Percentiles rank a stretch among this genome's conserved stretches.
Evolutionary conservation across 768 basidiomycete genomes (phyloP).

Genomic region (Pholiota microspora): DNA sequence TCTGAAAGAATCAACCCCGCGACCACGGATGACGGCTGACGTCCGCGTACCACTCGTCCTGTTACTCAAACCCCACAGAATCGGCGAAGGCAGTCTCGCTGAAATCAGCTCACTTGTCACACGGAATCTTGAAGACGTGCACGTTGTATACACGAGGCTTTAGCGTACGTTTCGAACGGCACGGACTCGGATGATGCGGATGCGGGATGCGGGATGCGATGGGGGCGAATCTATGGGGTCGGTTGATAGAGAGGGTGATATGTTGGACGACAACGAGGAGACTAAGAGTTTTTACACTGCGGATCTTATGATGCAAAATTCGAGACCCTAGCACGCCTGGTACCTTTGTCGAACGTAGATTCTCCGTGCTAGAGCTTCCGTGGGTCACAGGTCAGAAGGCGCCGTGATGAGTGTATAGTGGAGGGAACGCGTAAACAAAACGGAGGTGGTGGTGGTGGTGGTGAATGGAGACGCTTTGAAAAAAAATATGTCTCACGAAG

Average conservation of each 20-base stretch:
- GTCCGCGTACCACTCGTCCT: not conserved
- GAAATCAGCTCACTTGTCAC: not conserved
- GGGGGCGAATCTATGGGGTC: not conserved
- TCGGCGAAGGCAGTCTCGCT: not conserved
- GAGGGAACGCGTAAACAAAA: not conserved
- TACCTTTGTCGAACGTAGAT: not conserved
- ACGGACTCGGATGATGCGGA: not conserved
- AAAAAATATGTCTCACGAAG: not conserved
- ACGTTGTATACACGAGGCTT: not conserved
- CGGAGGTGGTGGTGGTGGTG: not conserved
- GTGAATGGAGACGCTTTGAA: not conserved
- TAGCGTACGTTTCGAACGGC: not conserved
- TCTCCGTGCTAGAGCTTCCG: not conserved
- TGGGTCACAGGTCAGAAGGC: not conserved
- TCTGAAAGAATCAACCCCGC: not conserved
- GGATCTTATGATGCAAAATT: not conserved
- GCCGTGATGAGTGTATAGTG: not conserved
- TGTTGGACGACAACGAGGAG: not conserved
- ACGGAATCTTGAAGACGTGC: not conserved
- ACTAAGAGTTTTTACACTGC: not conserved
- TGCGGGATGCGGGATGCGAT: not conserved
- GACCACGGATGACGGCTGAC: not conserved
- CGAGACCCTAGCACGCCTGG: not conserved
- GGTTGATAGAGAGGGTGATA: not conserved
- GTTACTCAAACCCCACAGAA: not conserved